Base-by-base conservation (phyloP, 2,329 filamentous ascomycete species). In the Pseudogymnoascus sp. region DNA sequence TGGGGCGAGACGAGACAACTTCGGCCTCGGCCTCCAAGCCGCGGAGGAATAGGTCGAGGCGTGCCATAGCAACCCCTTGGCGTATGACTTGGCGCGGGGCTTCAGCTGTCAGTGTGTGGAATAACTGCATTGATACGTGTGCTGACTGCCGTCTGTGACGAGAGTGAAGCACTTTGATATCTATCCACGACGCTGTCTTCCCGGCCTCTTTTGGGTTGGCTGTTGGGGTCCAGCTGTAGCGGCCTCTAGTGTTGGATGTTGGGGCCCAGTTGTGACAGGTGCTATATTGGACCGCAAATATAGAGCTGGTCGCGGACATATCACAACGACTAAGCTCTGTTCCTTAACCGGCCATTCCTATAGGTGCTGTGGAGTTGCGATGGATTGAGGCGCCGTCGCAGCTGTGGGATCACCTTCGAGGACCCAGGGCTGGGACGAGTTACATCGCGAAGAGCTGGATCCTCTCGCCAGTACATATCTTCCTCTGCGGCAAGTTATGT, bases 161-260 rank as follows among this genome's bases (percentile, higher is more conserved):
- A 57, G 16, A 36, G 11, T 57, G 51, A 57, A 57, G 51, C 51
- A 57, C 51, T n/a, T 57, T 57, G 51, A n/a, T 31, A 34, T 34
- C 51, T 57, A 57, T 34, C 51, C 51, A 57, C 51, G 51, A 57
- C 51, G 51, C 26, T 57, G n/a, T 3, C 51, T 34, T n/a, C 51
- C 18, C 51, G 51, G 51, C 29, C 26, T 18, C 29, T 34, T 31
- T 57, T 57, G n/a, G n/a, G 51, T 34, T 34, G 51, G 29, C 10
- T 57, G 47, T 54, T 54, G 26, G 51, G 51, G 51, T 57, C 51
- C 14, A 18, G n/a, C 18, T 31, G 51, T 18, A 26, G 16, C 26
- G 26, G 26, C 10, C n/a, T 57, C 26, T 57, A 18, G 51, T 2
- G 51, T 12, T 57, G 51, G 47, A 8, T 57, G 16, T 34, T 21